Conservation (phyloP, 2,329 filamentous ascomycete genomes). For the Mollisia scopiformis region DNA sequence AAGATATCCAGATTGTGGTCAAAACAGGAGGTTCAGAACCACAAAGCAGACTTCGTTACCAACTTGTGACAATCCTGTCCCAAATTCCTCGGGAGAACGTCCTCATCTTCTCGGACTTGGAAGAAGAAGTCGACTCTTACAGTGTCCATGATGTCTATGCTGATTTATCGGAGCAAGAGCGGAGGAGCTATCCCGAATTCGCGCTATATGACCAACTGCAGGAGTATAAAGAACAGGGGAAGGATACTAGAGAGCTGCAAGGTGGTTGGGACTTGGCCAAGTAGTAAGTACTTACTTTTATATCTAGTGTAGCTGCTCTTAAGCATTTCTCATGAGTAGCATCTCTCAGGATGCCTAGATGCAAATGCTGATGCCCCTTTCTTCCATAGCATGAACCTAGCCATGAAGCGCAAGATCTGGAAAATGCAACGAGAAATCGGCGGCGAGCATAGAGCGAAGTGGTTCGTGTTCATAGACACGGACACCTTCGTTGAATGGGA, state of each 20-base stretch:
- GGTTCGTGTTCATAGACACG: constrained; percentile 23
- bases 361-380: constrained; percentile 2
- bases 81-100: constrained; percentile 14
- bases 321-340: constrained; percentile 6
- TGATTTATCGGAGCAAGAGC: constrained; percentile 12
- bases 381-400: constrained; percentile 17
- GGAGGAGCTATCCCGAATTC: constrained; percentile 13
- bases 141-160: constrained; percentile 14
- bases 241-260: constrained; percentile 16
- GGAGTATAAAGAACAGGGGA: constrained; percentile 15
- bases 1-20: constrained; percentile 15
- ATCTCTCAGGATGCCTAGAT: constrained; percentile 1
- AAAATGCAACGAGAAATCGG: constrained; percentile 7
- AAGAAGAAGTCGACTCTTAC: constrained; percentile 12
- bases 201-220: constrained; percentile 13
- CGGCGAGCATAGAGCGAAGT: constrained; percentile 6
- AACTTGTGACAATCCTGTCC: constrained; percentile 14
- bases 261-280: constrained; percentile 20
- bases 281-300: constrained; percentile 10
- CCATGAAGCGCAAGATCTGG: constrained; percentile 21
- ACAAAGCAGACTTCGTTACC: constrained; percentile 11
- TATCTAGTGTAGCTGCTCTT: constrained; percentile 2
- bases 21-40: constrained; percentile 21
- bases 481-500: constrained; percentile 26
- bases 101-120: constrained; percentile 21